Conservation (phyloP, 1,284 basidiomycete species). For the Omphalotus olearius region DNA sequence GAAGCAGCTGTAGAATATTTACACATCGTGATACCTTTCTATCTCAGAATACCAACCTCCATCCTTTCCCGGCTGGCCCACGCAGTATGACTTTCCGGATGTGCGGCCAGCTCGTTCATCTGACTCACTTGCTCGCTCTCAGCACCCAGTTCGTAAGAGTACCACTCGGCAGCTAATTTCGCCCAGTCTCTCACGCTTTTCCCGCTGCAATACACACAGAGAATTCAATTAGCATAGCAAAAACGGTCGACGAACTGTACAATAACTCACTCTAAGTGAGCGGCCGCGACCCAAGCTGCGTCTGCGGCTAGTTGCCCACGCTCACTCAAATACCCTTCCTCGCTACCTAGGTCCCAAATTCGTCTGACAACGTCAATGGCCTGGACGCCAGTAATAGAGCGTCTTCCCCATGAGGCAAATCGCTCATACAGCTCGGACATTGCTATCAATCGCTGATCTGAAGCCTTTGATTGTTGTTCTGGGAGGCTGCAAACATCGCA, state of each 20-base stretch:
- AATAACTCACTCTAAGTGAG: constrained; percentile 63
- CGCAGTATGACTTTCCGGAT: constrained; percentile 38
- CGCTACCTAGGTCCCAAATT: constrained; percentile 53
- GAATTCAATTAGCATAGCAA: too few species aligned
- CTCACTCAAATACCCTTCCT: constrained; percentile 62
- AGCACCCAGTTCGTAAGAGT: constrained; percentile 46
- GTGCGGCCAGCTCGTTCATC: constrained; percentile 29
- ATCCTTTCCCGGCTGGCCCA: constrained; percentile 39
- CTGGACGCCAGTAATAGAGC: constrained; percentile 38
- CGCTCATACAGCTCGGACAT: constrained; percentile 41
- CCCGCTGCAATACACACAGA: too few species aligned
- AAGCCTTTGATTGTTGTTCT: constrained; percentile 38
- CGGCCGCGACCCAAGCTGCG: constrained; percentile 50
- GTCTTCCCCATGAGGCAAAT: constrained; percentile 44
- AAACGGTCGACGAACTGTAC: too few species aligned
- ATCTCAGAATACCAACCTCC: background rate
- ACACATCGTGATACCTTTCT: too few species aligned
- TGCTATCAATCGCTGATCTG: constrained; percentile 41
- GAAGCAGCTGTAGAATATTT: too few species aligned
- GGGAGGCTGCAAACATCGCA: constrained; percentile 54
- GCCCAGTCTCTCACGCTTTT: constrained; percentile 45
- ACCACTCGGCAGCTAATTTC: constrained; percentile 45
- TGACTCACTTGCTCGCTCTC: constrained; percentile 44
- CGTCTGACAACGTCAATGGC: constrained; percentile 41
- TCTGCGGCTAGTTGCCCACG: constrained; percentile 58